Conservation (phyloP, 1,284 basidiomycete species). For the Cryptococcus sp. region DNA sequence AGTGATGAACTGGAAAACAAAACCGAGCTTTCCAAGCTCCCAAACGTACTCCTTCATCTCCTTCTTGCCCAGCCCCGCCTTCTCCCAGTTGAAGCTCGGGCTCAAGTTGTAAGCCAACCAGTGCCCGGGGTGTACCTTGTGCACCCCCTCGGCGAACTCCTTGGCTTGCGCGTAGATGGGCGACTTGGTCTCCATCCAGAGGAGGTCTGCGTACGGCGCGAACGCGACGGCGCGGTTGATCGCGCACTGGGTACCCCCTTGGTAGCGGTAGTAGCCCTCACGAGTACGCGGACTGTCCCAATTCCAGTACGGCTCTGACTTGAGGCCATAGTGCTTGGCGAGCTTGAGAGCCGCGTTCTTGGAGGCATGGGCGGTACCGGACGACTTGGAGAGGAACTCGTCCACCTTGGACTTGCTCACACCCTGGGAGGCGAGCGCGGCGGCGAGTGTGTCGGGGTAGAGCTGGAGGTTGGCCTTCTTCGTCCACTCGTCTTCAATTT, state of each 20-base stretch:
- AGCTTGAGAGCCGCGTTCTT: conserved; percentile 68
- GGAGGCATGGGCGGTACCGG: conserved; percentile 56
- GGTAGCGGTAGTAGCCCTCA: conserved; percentile 90
- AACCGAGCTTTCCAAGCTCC: conserved; percentile 57
- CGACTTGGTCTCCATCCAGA: conserved; percentile 98
- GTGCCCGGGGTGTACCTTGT: conserved; percentile 72
- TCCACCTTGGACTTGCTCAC: conserved; percentile 48
- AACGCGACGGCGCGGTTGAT: conserved; percentile 90
- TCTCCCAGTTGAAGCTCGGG: conserved; percentile 81
- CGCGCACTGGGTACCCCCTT: conserved; percentile 92
- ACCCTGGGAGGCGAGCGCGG: conserved; percentile 66
- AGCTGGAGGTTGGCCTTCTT: conserved; percentile 70
- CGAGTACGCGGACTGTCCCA: conserved; percentile 93
- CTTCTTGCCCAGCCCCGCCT: conserved; percentile 76
- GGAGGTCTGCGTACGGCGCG: conserved; percentile 84
- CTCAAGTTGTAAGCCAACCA: conserved; percentile 95
- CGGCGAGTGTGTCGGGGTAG: conserved; percentile 71
- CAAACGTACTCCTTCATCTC: conserved; percentile 92
- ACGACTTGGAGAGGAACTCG: conserved; percentile 33
- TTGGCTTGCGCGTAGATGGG: conserved; percentile 91
- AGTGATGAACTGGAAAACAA: conserved; percentile 93
- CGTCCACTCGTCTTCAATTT: conserved; percentile 85
- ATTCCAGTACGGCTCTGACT: conserved; percentile 65
- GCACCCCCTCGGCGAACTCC: conserved; percentile 88
- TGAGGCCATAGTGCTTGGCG: conserved; percentile 76